Evolutionary conservation across 192 early-diverging fungal genomes (phyloP).

Genomic region (Backusella circina): DNA sequence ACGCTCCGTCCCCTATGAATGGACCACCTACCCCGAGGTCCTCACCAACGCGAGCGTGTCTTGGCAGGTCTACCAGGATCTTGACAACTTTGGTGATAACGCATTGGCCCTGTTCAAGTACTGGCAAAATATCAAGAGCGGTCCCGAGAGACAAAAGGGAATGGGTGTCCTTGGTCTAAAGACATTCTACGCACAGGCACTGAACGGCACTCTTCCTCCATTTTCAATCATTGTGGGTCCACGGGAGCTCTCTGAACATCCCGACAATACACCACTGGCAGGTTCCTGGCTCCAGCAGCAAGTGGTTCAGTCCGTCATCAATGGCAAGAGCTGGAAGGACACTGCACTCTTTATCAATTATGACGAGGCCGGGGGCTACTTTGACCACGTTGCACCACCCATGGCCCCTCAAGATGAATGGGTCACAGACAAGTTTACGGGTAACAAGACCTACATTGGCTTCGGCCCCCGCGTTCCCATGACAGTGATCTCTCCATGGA

Average conservation of each 20-base stretch:
- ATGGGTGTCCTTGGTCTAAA: conserved; percentile 22
- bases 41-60: conserved; percentile 17
- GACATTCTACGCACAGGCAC: conserved; percentile 16
- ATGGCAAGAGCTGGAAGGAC: conserved; percentile 5
- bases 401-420: conserved; percentile 4
- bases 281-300: conserved; percentile 28
- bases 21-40: conserved; percentile 18
- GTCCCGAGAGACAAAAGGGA: conserved; percentile 24
- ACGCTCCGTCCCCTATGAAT: background rate
- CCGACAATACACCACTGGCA: conserved; percentile 16
- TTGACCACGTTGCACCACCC: conserved; percentile 20
- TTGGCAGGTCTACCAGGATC: conserved; percentile 26
- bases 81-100: conserved; percentile 29
- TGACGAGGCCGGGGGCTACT: conserved; percentile 24
- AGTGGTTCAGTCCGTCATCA: conserved; percentile 26
- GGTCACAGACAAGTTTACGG: conserved; percentile 7
- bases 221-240: background rate
- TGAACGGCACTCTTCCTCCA: conserved; percentile 24
- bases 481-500: conserved; percentile 14
- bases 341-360: conserved; percentile 29
- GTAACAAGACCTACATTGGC: background rate
- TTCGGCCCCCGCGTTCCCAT: conserved; percentile 23
- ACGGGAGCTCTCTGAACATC: conserved; percentile 21
- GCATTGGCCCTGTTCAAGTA: conserved; percentile 21
- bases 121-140: conserved; percentile 13